Evolutionary conservation across 2,329 filamentous ascomycete species (phyloP).

Genomic region (Cordyceps javanica): DNA sequence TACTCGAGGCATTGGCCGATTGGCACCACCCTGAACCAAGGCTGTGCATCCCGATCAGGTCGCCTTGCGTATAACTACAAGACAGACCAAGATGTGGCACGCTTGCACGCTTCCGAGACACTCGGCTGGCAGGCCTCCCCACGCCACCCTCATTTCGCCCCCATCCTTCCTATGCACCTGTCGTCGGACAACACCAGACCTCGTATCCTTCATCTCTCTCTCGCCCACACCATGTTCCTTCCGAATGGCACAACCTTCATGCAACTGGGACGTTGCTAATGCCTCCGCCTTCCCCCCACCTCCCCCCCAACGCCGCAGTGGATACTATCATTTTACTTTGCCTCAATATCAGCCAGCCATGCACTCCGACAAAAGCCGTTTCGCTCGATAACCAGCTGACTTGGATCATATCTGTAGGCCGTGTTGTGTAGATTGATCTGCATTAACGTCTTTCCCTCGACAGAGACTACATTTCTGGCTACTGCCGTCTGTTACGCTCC

Average conservation of each 20-base stretch:
- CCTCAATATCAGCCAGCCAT: constrained; percentile 6
- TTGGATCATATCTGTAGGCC: background rate
- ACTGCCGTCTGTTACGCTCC: background rate
- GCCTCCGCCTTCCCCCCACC: background rate
- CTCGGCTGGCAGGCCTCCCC: background rate
- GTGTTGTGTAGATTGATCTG: background rate
- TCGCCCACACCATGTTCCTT: background rate
- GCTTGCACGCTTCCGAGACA: constrained; percentile 1
- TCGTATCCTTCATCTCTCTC: background rate
- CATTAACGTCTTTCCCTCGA: background rate
- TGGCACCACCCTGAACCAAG: background rate
- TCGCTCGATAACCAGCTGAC: background rate
- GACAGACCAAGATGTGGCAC: background rate
- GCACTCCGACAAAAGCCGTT: constrained; percentile 2
- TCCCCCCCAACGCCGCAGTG: background rate
- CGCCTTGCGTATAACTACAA: background rate
- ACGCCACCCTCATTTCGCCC: constrained; percentile 4
- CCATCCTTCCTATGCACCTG: background rate
- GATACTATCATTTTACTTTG: constrained; percentile 6
- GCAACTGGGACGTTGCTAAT: background rate
- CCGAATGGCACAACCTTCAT: background rate
- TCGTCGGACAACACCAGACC: background rate
- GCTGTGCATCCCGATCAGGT: background rate
- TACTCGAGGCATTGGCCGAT: no score
- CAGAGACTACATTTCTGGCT: background rate